phyloP scores from a whole-genome alignment of 1,139 yeast species.

The Nakaseomyces kungkrabaensis region DNA sequence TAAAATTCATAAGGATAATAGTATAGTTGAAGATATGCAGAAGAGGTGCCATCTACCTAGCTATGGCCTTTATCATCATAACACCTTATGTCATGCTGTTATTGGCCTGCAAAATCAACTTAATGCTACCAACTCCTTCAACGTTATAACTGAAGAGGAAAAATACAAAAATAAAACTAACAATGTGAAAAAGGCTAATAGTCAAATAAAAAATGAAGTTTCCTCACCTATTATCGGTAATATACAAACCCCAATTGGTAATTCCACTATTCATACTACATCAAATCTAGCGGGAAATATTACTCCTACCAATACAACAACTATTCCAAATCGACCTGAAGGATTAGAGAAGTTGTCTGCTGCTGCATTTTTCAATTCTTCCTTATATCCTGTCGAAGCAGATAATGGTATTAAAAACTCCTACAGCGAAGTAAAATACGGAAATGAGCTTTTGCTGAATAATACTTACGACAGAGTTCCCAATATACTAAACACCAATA shows the following conservation, averaged over 20 bases:
- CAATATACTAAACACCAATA: background rate
- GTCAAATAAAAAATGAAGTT: background rate
- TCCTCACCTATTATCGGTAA: background rate
- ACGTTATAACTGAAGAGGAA: background rate
- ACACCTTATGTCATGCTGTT: constrained; percentile 9
- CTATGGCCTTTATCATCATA: constrained; percentile 8
- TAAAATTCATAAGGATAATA: constrained; percentile 10
- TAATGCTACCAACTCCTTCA: background rate
- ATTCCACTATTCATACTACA: background rate
- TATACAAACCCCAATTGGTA: background rate
- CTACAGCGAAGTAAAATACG: background rate
- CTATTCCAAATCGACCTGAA: background rate
- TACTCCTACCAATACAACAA: background rate
- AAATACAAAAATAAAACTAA: background rate
- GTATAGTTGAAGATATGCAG: constrained; percentile 12
- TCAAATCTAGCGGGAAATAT: background rate
- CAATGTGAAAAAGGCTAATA: background rate
- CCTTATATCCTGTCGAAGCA: background rate
- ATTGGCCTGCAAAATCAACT: background rate
- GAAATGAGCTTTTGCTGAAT: background rate
- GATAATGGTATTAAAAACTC: background rate
- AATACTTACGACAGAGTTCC: background rate
- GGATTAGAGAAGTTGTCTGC: background rate
- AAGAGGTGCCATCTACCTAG: constrained; percentile 10
- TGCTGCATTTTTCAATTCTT: background rate